These are phyloP conservation scores for Phallus indusiatus DNA, from an alignment of 768 basidiomycete species.

Conservation along the genomic window DNA sequence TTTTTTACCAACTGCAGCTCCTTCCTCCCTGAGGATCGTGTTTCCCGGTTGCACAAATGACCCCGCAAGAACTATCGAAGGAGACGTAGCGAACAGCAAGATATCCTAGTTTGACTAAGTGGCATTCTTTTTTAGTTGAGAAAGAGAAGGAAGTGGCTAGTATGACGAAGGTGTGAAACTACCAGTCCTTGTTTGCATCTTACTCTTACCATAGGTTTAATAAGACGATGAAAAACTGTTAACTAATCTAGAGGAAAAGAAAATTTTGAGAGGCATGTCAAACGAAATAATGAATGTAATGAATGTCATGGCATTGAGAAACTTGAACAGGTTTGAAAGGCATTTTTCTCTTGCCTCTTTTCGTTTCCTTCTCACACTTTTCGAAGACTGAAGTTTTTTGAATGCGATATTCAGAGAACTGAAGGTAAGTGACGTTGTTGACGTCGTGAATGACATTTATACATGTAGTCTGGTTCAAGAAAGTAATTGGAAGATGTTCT, in stretches of 20 bases:
- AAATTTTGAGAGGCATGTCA: slow-evolving; percentile 75
- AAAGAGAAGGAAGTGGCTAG: slow-evolving; percentile 52
- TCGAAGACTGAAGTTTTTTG: slow-evolving; percentile 56
- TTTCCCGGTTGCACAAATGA: slow-evolving; percentile 87
- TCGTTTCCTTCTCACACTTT: neutral
- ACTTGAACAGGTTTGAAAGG: slow-evolving; percentile 39
- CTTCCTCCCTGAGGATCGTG: slow-evolving; percentile 95
- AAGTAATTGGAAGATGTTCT: slow-evolving; percentile 43
- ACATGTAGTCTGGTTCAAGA: slow-evolving; percentile 42
- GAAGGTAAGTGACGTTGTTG: neutral
- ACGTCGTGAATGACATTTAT: neutral
- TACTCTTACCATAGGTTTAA: no score
- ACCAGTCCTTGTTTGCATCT: no score
- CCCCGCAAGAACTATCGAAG: slow-evolving; percentile 63
- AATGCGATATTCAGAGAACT: slow-evolving; percentile 35
- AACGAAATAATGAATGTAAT: slow-evolving; percentile 59
- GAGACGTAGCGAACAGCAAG: slow-evolving; percentile 93
- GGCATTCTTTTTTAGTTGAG: slow-evolving; percentile 74
- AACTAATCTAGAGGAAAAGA: slow-evolving; percentile 56
- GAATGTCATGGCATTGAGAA: slow-evolving; percentile 67
- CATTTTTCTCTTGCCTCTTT: neutral
- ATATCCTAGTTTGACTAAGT: slow-evolving; percentile 58
- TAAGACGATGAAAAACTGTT: slow-evolving; percentile 45
- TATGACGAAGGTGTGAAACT: slow-evolving; percentile 47
- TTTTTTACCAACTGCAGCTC: slow-evolving; percentile 37